These are phyloP conservation scores for Plasmodium ovale DNA, from an alignment of 169 alveolate genomes.

Conservation along the genomic window DNA sequence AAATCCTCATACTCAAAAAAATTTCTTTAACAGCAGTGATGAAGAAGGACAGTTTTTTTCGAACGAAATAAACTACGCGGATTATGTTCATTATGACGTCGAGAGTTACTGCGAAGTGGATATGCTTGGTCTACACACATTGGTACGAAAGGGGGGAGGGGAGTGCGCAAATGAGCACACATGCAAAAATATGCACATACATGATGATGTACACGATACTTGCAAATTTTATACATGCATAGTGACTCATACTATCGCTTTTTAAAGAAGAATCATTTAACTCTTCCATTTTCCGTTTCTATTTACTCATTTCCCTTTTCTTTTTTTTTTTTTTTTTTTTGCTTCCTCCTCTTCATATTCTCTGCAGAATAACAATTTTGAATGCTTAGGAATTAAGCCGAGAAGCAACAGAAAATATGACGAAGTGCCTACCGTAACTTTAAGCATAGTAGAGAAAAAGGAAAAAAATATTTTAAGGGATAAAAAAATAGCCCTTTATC, in stretches of 20 bases:
- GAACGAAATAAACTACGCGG: slow-evolving; percentile 21
- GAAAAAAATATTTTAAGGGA: slow-evolving; percentile 57
- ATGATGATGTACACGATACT: not conserved
- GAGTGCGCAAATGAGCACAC: not conserved
- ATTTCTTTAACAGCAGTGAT: slow-evolving; percentile 62
- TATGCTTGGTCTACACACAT: slow-evolving; percentile 25
- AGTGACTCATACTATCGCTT: not conserved
- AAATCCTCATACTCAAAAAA: slow-evolving; percentile 34
- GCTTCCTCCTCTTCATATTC: not conserved
- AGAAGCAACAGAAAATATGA: slow-evolving; percentile 61
- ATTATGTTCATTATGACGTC: slow-evolving; percentile 52
- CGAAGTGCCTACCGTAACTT: slow-evolving; percentile 42
- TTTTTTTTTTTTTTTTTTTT: not conserved
- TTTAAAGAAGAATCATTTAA: too few relatives aligned
- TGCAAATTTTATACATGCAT: not conserved
- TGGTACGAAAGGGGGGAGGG: slow-evolving; percentile 3
- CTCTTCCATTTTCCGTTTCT: not conserved
- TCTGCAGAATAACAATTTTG: slow-evolving; percentile 67
- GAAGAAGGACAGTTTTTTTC: slow-evolving; percentile 20
- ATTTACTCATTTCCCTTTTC: not conserved
- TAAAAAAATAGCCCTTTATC: slow-evolving; percentile 73
- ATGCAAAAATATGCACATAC: not conserved
- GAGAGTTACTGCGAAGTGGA: slow-evolving; percentile 11
- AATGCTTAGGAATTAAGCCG: slow-evolving; percentile 46
- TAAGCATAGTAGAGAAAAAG: slow-evolving; percentile 39